Base-by-base conservation (phyloP, 208 protist species). In the Phytomonas sp. region DNA sequence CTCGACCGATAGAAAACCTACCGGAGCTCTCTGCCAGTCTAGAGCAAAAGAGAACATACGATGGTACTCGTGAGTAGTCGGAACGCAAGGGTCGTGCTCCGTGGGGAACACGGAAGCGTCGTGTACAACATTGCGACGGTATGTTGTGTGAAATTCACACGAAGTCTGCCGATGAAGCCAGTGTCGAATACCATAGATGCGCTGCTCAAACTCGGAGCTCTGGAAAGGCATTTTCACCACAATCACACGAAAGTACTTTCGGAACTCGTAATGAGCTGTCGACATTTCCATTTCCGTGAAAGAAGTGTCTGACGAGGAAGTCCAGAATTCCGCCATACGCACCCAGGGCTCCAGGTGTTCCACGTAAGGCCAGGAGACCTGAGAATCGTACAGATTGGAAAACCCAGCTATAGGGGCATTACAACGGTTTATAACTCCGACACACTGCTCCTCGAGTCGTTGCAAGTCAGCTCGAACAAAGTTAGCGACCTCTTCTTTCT, bases 41-140 rank as follows among this genome's bases (percentile, higher is more conserved):
- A 96, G 68, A 11, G 91, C 91, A 62, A 96, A 96, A 26, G 88
- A 94, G 75, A 96, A 94, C 34, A 94, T 70, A n/a, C 91, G 87
- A 73, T 96, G 91, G 70, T 96, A 85, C 70, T 94, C 87, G 69
- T 94, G 88, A 3, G 80, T 88, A 3, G 88, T 81, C 30, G 69
- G 69, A 15, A 70, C 78, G 17, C 71, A 71, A 0, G 81, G 73
- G 68, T 94, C 88, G 70, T 94, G 88, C 75, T 94, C 84, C 28
- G 83, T 89, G 0, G 91, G 91, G 70, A 93, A 96, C 20, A 89
- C 66, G 4, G 85, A 56, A 51, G 77, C 73, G 77, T 96, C 91
- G 72, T 94, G 87, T n/a, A 96, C 78, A 23, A 94, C 67, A 66
- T 93, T 96, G 65, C 80, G 85, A 11, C 82, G 74, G 67, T 91